Conservation (phyloP, 495 filamentous ascomycete genomes). For the Recurvomyces mirabilis region DNA sequence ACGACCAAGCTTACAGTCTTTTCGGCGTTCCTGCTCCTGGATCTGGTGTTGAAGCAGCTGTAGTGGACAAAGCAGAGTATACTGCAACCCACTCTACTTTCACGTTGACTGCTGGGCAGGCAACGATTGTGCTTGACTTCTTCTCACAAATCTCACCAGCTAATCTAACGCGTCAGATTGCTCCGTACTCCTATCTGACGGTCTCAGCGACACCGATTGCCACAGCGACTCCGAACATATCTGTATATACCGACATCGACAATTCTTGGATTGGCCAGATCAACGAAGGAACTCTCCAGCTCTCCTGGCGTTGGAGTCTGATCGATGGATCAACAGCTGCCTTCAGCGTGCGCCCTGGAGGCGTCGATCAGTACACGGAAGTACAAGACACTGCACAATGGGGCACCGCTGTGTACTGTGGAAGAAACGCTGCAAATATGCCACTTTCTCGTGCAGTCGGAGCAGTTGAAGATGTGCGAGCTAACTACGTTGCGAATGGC, state of each 20-base stretch:
- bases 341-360: conserved; percentile 26
- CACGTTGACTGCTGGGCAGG: conserved; percentile 33
- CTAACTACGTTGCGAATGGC: conserved; percentile 29
- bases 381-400: conserved; percentile 32
- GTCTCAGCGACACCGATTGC: conserved; percentile 16
- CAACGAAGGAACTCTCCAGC: conserved; percentile 24
- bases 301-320: conserved; percentile 16
- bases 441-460: conserved; percentile 26
- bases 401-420: conserved; percentile 35
- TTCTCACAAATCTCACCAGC: conserved; percentile 17
- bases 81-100: conserved; percentile 39
- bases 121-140: conserved; percentile 35
- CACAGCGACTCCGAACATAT: conserved; percentile 27
- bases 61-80: conserved; percentile 32
- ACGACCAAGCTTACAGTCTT: conserved; percentile 38
- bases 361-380: conserved; percentile 26
- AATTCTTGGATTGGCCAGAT: conserved; percentile 38
- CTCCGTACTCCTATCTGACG: conserved; percentile 21
- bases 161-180: conserved; percentile 14
- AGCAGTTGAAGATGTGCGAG: conserved; percentile 20
- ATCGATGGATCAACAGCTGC: conserved; percentile 26
- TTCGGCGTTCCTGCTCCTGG: conserved; percentile 33
- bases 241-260: conserved; percentile 42
- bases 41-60: conserved; percentile 31
- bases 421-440: conserved; percentile 21